Conservation (phyloP, 2,329 filamentous ascomycete species). For the Annulohypoxylon truncatum region DNA sequence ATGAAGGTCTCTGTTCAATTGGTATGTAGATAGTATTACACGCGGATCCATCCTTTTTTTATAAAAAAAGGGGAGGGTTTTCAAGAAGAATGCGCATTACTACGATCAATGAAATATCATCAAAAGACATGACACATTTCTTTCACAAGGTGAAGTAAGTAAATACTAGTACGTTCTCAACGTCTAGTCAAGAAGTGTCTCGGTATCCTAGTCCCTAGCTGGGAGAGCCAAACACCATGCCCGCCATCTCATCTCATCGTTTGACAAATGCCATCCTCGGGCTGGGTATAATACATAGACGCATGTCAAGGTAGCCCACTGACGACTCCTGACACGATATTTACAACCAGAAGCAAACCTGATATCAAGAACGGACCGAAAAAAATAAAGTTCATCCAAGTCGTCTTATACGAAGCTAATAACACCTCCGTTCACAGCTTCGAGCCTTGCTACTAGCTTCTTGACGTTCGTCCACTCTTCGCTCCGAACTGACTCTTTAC, state of each 20-base stretch:
- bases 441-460: constrained; percentile 83
- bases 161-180: constrained; percentile 9
- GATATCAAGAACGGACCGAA: neutral
- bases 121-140: neutral
- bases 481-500: constrained; percentile 82
- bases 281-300: constrained; percentile 36
- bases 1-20: constrained; percentile 4
- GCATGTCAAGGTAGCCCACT: constrained; percentile 9
- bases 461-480: constrained; percentile 97
- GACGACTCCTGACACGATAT: constrained; percentile 3
- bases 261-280: constrained; percentile 22
- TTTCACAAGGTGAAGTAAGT: constrained; percentile 1
- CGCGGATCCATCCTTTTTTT: constrained; percentile 1
- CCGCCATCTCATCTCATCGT: constrained; percentile 11
- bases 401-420: constrained; percentile 49
- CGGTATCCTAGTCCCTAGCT: constrained; percentile 19
- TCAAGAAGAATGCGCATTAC: constrained; percentile 3
- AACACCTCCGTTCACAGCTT: constrained; percentile 68
- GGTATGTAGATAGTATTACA: constrained; percentile 9
- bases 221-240: constrained; percentile 14
- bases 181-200: constrained; percentile 4
- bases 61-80: neutral
- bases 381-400: constrained; percentile 49
- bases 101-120: neutral
- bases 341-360: constrained; percentile 8